These are phyloP conservation scores for Mentha longifolia DNA, from an alignment of 257 asterid species.

Conservation along the genomic window DNA sequence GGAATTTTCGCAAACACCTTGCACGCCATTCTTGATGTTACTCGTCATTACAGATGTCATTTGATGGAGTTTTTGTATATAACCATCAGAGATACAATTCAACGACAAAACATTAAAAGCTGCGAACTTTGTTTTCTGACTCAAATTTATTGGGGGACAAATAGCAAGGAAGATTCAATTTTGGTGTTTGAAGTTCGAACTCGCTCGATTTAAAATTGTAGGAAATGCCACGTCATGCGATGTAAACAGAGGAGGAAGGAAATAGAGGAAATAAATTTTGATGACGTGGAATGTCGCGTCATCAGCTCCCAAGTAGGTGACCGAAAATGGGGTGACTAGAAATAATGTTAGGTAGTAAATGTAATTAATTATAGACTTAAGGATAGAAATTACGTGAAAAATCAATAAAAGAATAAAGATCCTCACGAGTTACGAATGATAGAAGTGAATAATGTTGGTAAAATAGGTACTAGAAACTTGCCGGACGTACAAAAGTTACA, in stretches of 20 bases:
- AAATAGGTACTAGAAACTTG: too few species aligned
- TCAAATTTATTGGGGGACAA: neutral
- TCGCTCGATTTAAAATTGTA: too few species aligned
- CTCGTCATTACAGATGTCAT: neutral
- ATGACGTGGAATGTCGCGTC: neutral
- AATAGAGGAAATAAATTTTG: neutral
- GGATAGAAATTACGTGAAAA: neutral
- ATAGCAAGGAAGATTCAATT: neutral
- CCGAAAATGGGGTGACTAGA: neutral
- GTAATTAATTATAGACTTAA: neutral
- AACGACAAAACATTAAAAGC: neutral
- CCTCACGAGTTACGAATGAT: too few species aligned
- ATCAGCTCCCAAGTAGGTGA: neutral
- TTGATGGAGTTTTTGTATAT: neutral
- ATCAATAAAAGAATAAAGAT: too few species aligned
- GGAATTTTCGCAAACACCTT: neutral
- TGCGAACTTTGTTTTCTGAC: neutral
- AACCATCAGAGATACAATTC: neutral
- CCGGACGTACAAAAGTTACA: too few species aligned
- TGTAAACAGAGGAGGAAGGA: too few species aligned
- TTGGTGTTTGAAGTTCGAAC: too few species aligned
- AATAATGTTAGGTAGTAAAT: too few species aligned
- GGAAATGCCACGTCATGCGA: neutral
- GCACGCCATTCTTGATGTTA: neutral
- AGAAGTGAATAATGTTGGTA: too few species aligned